These are phyloP conservation scores for Haemoproteus tartakovskyi DNA, from an alignment of 169 alveolate species.

Conservation along the genomic window DNA sequence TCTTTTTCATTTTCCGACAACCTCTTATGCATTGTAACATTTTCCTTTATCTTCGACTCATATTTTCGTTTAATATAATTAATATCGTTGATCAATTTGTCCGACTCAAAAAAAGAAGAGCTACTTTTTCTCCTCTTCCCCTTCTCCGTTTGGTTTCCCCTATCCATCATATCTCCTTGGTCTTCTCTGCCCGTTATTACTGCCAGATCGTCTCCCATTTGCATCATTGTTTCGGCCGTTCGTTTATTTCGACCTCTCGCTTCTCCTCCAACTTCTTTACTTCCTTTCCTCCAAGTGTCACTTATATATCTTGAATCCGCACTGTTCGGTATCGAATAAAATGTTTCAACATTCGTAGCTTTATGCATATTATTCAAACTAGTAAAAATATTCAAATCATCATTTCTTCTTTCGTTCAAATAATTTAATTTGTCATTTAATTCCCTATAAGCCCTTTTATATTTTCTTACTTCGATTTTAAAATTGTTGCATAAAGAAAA, in stretches of 20 bases:
- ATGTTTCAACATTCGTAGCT: constrained; percentile 30
- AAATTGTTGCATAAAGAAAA: constrained; percentile 44
- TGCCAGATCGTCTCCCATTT: too few relatives aligned
- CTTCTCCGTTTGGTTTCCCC: not conserved
- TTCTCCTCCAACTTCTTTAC: not conserved
- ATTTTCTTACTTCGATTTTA: constrained; percentile 28
- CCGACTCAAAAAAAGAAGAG: constrained; percentile 13
- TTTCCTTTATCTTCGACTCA: constrained; percentile 60
- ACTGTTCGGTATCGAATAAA: constrained; percentile 64
- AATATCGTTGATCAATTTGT: constrained; percentile 45
- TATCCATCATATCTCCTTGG: not conserved
- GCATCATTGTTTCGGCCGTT: not conserved
- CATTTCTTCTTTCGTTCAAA: constrained; percentile 19
- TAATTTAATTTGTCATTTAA: not conserved
- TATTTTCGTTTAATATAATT: constrained; percentile 57
- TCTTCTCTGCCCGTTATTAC: too few relatives aligned
- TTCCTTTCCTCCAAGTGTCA: too few relatives aligned
- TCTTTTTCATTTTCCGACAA: constrained; percentile 60
- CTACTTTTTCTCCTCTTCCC: not conserved
- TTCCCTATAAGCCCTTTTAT: constrained; percentile 52
- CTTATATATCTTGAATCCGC: constrained; percentile 28
- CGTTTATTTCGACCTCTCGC: constrained; percentile 2
- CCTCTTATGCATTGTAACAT: constrained; percentile 41
- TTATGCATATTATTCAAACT: not conserved
- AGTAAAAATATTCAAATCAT: constrained; percentile 2